Evolutionary conservation across 257 asterid species (phyloP), one percentile per base, ranked within the genome.

Genomic region (Solanum okadae): DNA sequence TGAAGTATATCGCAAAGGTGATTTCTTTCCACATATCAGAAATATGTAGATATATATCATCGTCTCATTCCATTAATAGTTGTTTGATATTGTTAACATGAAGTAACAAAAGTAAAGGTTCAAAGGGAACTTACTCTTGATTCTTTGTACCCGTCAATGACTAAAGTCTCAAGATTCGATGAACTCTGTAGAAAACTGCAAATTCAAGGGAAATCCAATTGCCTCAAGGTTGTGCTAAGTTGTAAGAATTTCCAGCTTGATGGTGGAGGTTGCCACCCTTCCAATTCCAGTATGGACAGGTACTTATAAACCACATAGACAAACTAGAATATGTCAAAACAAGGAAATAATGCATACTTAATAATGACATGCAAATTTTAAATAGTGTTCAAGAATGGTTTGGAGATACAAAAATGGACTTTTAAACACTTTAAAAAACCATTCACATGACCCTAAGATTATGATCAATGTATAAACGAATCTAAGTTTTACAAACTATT

Each of bases 311-410:
- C 10, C 10, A 70, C 5, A 75, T 22, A 75, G 59, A 34, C 0
- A 18, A 33, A 33, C 25, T 1, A 72, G 0, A 72, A 31, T 15
- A 6, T 72, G 25, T 16, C 23, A 52, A 52, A 52, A 52, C 61
- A 49, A 49, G 59, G 59, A 49, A 49, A 2, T 49, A 4, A 4
- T 15, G 20, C 40, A 16, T 72, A 72, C 79, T 71, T 71, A 31
- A 71, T 14, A 33, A 34, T 72, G 15, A 4, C n/a, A 33, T 33
- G 81, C 44, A 18, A 34, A 34, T 18, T 73, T 23, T 29, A 7
- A 70, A 31, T 0, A 3, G 7, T 38, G 59, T 49, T 23, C 35
- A 77, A 6, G 1, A 0, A 0, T 38, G 22, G 7, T 38, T 11
- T 77, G 23, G 12, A 38, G 15, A 40, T 23, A 0, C 12, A 77